Evolutionary conservation across 192 early-diverging fungal genomes (phyloP), one percentile per base, ranked within the genome.

Genomic region (Rhizophagus sp.): DNA sequence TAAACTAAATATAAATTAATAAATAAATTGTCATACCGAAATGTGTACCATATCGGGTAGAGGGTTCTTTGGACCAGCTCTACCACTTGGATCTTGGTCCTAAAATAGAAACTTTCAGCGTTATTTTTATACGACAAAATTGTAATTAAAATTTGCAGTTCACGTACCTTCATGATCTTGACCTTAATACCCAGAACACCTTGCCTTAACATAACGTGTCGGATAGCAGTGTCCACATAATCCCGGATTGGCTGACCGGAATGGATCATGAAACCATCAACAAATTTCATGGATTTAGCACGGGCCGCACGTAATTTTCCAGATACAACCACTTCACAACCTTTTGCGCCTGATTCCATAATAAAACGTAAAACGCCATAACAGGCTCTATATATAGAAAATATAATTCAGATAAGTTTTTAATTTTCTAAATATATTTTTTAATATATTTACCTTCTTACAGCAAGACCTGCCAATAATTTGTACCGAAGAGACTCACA

Each of bases 201-300:
- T 89, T 99, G 98, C 84, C 96, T 93, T 86, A 99, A 92, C 80
- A 97, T 90, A 79, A 99, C 98, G 94, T 97, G 96, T 83, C 98
- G 95, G 80, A 96, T 94, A 73, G 98, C 97, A 69, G 90, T 89
- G 92, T 98, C 96, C 85, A 99, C 97, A 87, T 91, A 97, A 88
- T 97, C 95, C 85, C 90, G 88, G 85, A 96, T 94, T 87, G 98
- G 98, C 88, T 98, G 94, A 90, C 98, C 98, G 86, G 97, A 97
- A 95, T 99, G 96, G 88, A 99, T 94, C 96, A 99, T 97, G 94
- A 99, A 98, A 81, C 98, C 98, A 84, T 98, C 97, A 86, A 92
- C 91, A 89, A 99, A 99, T 94, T 99, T 99, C 98, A 98, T 98
- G 75, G 98, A 92, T 95, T 99, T 99, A 88, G 98, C 98, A 96